phyloP scores from a whole-genome alignment of 2,329 filamentous ascomycete species.

The Emergomyces orientalis region DNA sequence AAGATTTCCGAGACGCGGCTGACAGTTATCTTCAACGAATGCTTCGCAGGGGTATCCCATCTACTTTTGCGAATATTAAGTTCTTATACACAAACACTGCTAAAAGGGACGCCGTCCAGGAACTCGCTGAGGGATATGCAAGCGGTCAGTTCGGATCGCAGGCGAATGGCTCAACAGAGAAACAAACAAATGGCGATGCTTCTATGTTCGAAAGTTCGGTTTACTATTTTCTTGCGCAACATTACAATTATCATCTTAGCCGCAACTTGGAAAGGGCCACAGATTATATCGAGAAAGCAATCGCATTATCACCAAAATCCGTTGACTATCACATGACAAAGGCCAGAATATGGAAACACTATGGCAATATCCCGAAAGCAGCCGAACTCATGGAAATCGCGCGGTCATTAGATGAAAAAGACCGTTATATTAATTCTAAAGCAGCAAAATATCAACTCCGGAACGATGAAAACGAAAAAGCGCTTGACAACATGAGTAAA shows the following conservation, averaged over 20 bases:
- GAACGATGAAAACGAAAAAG: constrained; percentile 81
- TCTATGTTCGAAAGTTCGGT: constrained; percentile 64
- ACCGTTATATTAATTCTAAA: constrained; percentile 98
- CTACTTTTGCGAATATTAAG: constrained; percentile 94
- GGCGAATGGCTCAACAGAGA: constrained; percentile 42
- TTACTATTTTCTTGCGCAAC: constrained; percentile 88
- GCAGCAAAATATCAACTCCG: constrained; percentile 92
- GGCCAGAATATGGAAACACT: constrained; percentile 88
- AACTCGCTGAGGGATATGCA: constrained; percentile 70
- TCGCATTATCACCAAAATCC: constrained; percentile 66
- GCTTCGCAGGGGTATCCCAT: constrained; percentile 87
- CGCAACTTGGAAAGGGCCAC: constrained; percentile 74
- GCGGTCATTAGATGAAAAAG: constrained; percentile 73
- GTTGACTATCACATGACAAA: constrained; percentile 94
- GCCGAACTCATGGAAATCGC: constrained; percentile 83
- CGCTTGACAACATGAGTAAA: constrained; percentile 77
- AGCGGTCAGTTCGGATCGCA: constrained; percentile 43
- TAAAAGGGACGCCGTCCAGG: constrained; percentile 69
- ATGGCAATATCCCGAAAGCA: constrained; percentile 68
- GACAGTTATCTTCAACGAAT: constrained; percentile 72
- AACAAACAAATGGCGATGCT: constrained; percentile 43
- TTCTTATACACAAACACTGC: constrained; percentile 69
- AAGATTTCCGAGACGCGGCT: constrained; percentile 69
- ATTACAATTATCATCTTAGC: constrained; percentile 88
- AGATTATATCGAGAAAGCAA: constrained; percentile 72